These are phyloP conservation scores for Geum urbanum DNA, from an alignment of 306 rosid species.

Conservation along the genomic window DNA sequence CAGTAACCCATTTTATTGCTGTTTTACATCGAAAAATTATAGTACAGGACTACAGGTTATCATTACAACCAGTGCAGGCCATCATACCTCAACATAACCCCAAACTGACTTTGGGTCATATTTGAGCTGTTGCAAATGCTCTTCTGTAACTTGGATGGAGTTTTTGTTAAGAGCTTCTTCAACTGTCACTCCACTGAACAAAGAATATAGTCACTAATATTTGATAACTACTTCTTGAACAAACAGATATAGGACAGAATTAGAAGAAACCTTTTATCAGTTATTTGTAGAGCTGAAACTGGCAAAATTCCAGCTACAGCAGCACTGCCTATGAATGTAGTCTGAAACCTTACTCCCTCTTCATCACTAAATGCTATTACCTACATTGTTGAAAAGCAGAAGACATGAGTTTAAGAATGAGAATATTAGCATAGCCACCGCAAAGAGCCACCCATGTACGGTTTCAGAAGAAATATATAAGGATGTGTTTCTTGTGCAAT, in stretches of 20 bases:
- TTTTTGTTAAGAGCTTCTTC: constrained; percentile 62
- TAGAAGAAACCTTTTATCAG: constrained; percentile 75
- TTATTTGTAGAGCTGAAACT: constrained; percentile 47
- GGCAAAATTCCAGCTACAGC: constrained; percentile 84
- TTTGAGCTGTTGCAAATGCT: constrained; percentile 51
- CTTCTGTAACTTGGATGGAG: constrained; percentile 55
- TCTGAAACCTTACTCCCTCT: constrained; percentile 92
- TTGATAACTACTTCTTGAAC: constrained; percentile 6
- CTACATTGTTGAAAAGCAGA: constrained; percentile 40
- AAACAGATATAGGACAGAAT: constrained; percentile 10
- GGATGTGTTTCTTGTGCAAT: background rate
- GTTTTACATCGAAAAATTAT: background rate
- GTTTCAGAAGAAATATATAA: background rate
- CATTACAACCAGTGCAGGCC: constrained; percentile 6
- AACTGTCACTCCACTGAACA: constrained; percentile 55
- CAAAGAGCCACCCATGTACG: background rate
- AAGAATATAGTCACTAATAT: constrained; percentile 18
- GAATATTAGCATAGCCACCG: constrained; percentile 9
- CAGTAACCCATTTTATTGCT: background rate
- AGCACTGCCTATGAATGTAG: constrained; percentile 92
- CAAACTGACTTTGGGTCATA: constrained; percentile 73
- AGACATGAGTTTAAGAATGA: constrained; percentile 2
- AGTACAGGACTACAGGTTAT: background rate
- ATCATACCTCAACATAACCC: constrained; percentile 81
- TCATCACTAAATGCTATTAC: constrained; percentile 95